phyloP scores from a whole-genome alignment of 179 eudicot genomes.

The Carnegiea gigantea region DNA sequence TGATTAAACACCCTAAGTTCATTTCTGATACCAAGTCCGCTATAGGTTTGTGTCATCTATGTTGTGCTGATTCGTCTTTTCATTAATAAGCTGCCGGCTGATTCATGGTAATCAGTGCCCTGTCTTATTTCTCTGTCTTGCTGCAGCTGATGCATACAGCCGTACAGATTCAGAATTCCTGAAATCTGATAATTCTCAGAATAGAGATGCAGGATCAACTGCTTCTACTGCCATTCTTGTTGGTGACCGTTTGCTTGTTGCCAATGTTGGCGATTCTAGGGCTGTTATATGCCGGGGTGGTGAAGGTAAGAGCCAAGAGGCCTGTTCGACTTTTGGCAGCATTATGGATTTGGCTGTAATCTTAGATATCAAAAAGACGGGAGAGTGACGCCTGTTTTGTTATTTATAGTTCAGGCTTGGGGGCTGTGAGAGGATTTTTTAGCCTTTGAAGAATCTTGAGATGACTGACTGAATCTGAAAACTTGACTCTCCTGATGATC shows the following conservation, averaged over 20 bases:
- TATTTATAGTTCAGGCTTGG: no score
- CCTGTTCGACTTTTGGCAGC: not conserved
- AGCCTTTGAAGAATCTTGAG: not conserved
- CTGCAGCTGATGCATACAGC: constrained; percentile 86
- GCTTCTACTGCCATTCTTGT: constrained; percentile 99
- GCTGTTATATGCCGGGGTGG: constrained; percentile 98
- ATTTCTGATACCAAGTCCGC: constrained; percentile 97
- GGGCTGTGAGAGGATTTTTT: constrained; percentile 3
- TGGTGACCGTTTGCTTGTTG: constrained; percentile 91
- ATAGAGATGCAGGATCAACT: constrained; percentile 97
- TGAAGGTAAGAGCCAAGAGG: constrained; percentile 48
- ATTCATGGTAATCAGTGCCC: not conserved
- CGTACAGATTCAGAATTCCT: constrained; percentile 92
- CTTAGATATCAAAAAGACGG: not conserved
- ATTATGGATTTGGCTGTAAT: not conserved
- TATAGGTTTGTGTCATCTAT: constrained; percentile 53
- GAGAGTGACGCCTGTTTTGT: not conserved
- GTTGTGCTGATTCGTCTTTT: constrained; percentile 8
- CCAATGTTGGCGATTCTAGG: constrained; percentile 98
- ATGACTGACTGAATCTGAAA: not conserved
- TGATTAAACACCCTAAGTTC: constrained; percentile 92
- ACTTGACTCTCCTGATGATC: not conserved
- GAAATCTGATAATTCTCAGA: constrained; percentile 84
- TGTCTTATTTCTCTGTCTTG: constrained; percentile 15
- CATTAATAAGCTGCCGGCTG: not conserved